Base-by-base conservation (phyloP, 257 asterid genomes). In the Verbascum thapsus region DNA sequence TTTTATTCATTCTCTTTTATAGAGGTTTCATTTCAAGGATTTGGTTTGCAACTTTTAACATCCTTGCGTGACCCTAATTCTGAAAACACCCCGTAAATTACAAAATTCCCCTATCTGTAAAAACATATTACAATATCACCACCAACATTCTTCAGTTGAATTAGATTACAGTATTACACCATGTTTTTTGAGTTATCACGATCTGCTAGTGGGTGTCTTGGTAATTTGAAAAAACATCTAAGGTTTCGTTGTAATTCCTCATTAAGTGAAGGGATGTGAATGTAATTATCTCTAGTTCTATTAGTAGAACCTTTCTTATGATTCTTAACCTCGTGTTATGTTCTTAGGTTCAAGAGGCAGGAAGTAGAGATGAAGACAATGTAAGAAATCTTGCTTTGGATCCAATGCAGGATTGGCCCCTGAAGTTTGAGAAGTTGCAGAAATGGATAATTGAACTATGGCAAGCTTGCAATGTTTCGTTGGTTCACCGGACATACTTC, bases 401-500 rank as follows among this genome's bases (percentile, higher is more conserved):
- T 47, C 74, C 83, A 43, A 61, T 37, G 63, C 69, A 63, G 4
- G 71, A 68, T 50, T 80, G 90, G 95, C 78, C 88, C 56, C n/a
- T 71, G 48, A 82, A 81, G 67, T 87, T 82, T 72, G 84, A 78
- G 74, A 84, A 66, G 80, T 60, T 82, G 74, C 85, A 73, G 73
- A 76, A 72, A 74, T 59, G 50, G 48, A 87, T 87, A 23, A 71
- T 84, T 34, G 85, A 82, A 72, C 86, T 87, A 12, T 87, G 95
- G 92, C 76, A 84, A 56, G 59, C 76, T 60, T 84, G 92, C 80
- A 77, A 80, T 64, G 83, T 87, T 12, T 75, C 92, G 8, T 61
- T 87, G 67, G 80, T 83, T 51, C 95, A 84, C 68, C 54, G 95
- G 71, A 82, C 95, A 26, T 87, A 82, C 67, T 87, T 87, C 72